These are phyloP conservation scores for Flaveria bidentis DNA, from an alignment of 129 eudicot genomes.

Conservation along the genomic window DNA sequence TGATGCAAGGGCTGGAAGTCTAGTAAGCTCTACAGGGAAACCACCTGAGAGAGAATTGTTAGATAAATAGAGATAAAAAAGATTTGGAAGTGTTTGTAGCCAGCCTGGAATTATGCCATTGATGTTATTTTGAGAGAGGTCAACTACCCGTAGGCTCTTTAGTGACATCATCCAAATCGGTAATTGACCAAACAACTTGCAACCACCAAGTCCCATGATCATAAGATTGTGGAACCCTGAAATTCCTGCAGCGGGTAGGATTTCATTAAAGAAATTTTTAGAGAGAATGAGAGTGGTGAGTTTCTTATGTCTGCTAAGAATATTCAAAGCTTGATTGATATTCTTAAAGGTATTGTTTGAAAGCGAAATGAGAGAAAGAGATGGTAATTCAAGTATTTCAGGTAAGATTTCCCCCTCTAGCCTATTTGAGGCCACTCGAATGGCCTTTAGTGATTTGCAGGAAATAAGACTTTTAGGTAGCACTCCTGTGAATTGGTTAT, in stretches of 20 bases:
- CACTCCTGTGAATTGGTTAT: background rate
- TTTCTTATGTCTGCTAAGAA: background rate
- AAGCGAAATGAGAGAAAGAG: slow-evolving; percentile 12
- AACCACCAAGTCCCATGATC: background rate
- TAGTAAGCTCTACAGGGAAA: slow-evolving; percentile 10
- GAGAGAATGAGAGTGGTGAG: background rate
- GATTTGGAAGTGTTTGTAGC: slow-evolving; percentile 1
- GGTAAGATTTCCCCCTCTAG: slow-evolving; percentile 7
- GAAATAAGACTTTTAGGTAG: background rate
- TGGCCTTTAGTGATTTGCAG: slow-evolving; percentile 2
- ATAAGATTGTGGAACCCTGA: background rate
- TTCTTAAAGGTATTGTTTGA: background rate
- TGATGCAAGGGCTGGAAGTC: slow-evolving; percentile 12
- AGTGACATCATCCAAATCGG: slow-evolving; percentile 14
- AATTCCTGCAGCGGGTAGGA: background rate
- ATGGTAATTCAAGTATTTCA: background rate
- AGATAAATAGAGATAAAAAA: slow-evolving; percentile 6
- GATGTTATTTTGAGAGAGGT: background rate
- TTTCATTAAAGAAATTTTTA: background rate
- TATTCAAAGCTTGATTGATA: background rate
- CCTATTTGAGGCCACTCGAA: background rate
- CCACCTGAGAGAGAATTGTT: background rate
- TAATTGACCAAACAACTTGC: background rate
- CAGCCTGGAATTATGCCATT: slow-evolving; percentile 10
- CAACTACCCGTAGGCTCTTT: background rate